These are phyloP conservation scores for Panicum virgatum DNA, from an alignment of 202 grass and related monocot species.

Conservation along the genomic window DNA sequence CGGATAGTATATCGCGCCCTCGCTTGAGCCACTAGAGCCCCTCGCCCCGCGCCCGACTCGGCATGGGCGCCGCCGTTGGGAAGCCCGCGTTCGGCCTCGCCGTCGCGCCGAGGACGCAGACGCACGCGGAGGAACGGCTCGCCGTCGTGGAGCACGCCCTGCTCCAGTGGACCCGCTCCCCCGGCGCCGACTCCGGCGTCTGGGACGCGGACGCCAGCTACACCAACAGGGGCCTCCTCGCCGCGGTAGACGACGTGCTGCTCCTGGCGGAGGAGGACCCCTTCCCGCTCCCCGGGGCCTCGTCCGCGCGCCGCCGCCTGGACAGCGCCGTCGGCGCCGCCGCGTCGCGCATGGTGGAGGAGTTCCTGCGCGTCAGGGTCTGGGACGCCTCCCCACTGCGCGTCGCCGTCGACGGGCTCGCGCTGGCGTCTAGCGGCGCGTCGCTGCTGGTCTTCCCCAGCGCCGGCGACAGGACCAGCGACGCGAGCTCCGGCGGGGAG, in stretches of 20 bases:
- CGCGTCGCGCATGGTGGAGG: constrained; percentile 27
- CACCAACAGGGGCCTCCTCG: constrained; percentile 34
- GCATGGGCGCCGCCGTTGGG: constrained; percentile 29
- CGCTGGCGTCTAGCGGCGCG: not conserved
- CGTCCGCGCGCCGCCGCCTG: not conserved
- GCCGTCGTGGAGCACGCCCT: constrained; percentile 10
- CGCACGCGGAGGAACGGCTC: constrained; percentile 7
- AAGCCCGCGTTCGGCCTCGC: not conserved
- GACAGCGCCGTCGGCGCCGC: not conserved
- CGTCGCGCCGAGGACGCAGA: not conserved
- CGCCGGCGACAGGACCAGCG: not conserved
- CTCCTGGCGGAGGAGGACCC: constrained; percentile 1
- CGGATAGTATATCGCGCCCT: too few relatives aligned
- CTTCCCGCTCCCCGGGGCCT: not conserved
- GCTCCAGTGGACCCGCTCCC: not conserved
- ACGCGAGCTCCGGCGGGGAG: not conserved
- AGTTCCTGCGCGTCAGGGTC: constrained; percentile 32
- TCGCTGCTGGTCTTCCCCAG: not conserved
- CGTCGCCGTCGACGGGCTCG: constrained; percentile 26
- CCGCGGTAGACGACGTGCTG: constrained; percentile 33
- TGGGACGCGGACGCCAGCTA: constrained; percentile 30
- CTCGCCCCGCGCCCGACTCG: not conserved
- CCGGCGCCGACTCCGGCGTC: not conserved
- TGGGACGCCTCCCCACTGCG: constrained; percentile 17
- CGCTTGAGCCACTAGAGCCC: too few relatives aligned